A percentile compares a stretch with the other conserved stretches of the same genome.
Evolutionary conservation across 345 rosid genomes (phyloP).

Genomic region (Salix koriyanagi): DNA sequence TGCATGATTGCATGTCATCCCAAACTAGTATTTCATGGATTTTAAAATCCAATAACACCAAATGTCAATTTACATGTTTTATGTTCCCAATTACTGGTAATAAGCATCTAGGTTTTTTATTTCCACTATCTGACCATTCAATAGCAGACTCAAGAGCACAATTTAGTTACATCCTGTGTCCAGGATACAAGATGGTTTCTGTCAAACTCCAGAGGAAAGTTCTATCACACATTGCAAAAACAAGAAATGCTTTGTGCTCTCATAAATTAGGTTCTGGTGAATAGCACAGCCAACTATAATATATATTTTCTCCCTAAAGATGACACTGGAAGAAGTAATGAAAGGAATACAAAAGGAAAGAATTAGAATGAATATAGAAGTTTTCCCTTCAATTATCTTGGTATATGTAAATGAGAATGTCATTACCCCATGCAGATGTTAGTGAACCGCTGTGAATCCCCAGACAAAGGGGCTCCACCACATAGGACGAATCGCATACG

Average conservation of each 20-base stretch:
- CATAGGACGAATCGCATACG: conserved; percentile 60
- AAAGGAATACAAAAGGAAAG: too few relatives aligned
- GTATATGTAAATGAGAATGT: conserved; percentile 6
- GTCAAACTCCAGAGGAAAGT: background rate
- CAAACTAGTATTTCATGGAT: too few relatives aligned
- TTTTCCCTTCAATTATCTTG: background rate
- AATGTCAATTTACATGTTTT: background rate
- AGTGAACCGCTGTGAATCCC: conserved; percentile 77
- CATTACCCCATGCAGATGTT: conserved; percentile 89
- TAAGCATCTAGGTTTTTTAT: background rate
- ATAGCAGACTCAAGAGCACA: background rate
- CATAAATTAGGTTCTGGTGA: too few relatives aligned
- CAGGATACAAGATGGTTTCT: background rate
- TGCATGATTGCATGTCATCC: background rate
- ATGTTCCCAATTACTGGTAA: background rate
- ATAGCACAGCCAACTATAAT: background rate
- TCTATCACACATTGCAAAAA: too few relatives aligned
- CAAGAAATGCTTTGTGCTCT: too few relatives aligned
- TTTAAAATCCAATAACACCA: too few relatives aligned
- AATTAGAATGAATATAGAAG: too few relatives aligned
- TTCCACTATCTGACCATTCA: background rate
- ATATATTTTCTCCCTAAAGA: background rate
- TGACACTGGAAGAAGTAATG: too few relatives aligned
- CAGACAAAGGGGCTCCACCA: conserved; percentile 94
- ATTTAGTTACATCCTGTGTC: background rate